A percentile compares a stretch with the other conserved stretches of the same genome.
phyloP scores from a whole-genome alignment of 2,329 filamentous ascomycete species.

The Coleophoma cylindrospora region DNA sequence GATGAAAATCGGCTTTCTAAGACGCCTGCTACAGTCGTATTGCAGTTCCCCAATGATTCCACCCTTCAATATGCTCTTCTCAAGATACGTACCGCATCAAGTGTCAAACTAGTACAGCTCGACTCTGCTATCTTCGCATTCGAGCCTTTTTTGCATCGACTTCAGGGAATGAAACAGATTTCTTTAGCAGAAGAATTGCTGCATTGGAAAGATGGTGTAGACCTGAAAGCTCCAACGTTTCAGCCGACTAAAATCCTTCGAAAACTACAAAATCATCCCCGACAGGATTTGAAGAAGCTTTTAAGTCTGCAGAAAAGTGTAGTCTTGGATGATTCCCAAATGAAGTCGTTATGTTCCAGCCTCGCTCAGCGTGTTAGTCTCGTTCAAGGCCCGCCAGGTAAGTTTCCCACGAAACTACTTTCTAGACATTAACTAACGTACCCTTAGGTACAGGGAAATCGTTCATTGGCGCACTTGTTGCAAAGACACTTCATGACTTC shows the following conservation, averaged over 20 bases:
- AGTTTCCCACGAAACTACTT: conserved; percentile 3
- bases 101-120: conserved; percentile 49
- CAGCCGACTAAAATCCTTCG: conserved; percentile 19
- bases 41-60: conserved; percentile 44
- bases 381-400: conserved; percentile 67
- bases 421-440: neutral
- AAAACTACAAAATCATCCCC: conserved; percentile 12
- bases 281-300: conserved; percentile 25
- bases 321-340: conserved; percentile 48
- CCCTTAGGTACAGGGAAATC: conserved; percentile 66
- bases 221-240: conserved; percentile 8
- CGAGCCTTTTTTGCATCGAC: conserved; percentile 56
- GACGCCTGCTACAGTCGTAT: conserved; percentile 38
- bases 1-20: conserved; percentile 39
- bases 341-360: conserved; percentile 47
- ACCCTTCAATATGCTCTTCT: conserved; percentile 42
- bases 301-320: conserved; percentile 27
- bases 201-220: conserved; percentile 18
- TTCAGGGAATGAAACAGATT: conserved; percentile 51
- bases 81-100: conserved; percentile 29
- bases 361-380: conserved; percentile 49
- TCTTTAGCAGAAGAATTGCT: conserved; percentile 52
- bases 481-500: conserved; percentile 46
- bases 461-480: conserved; percentile 62
- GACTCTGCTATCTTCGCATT: conserved; percentile 65